Conservation (phyloP, 2,329 filamentous ascomycete species). For the Aureobasidium sp. region DNA sequence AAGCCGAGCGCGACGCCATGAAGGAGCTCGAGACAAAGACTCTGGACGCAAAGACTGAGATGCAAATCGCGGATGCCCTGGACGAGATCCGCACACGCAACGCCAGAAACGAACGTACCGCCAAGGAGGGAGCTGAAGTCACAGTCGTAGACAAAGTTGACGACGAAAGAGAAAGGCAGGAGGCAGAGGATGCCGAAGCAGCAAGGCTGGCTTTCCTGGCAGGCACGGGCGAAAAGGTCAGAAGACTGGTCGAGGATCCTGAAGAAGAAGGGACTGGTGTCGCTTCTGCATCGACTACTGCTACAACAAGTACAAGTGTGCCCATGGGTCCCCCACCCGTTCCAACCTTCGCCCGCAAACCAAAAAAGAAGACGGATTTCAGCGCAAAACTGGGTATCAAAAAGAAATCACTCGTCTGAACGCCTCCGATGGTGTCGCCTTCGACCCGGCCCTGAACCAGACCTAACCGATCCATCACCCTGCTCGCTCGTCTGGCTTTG, state of each 20-base stretch:
- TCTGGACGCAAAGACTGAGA: constrained; percentile 84
- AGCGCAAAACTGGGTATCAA: constrained; percentile 74
- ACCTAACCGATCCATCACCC: not conserved
- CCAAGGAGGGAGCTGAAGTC: constrained; percentile 53
- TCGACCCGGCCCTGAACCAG: not conserved
- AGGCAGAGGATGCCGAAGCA: constrained; percentile 76
- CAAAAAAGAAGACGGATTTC: constrained; percentile 84
- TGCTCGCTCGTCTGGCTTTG: constrained; percentile 4
- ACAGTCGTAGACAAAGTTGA: constrained; percentile 52
- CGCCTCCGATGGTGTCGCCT: not conserved
- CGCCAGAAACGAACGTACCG: constrained; percentile 72
- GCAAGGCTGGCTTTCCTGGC: constrained; percentile 71
- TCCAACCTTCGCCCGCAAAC: constrained; percentile 65
- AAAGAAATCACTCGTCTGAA: constrained; percentile 52
- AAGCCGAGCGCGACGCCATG: constrained; percentile 84
- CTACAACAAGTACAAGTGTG: constrained; percentile 21
- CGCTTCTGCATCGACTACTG: not conserved
- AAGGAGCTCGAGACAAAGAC: constrained; percentile 91
- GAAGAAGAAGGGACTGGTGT: constrained; percentile 26
- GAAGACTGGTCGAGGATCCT: constrained; percentile 47
- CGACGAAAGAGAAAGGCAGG: constrained; percentile 57
- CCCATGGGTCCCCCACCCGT: constrained; percentile 40
- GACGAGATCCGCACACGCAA: constrained; percentile 93
- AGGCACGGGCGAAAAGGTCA: constrained; percentile 49
- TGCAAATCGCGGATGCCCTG: constrained; percentile 91